Evolutionary conservation across 2,329 filamentous ascomycete species (phyloP).

Genomic region (Lecanicillium sp.): DNA sequence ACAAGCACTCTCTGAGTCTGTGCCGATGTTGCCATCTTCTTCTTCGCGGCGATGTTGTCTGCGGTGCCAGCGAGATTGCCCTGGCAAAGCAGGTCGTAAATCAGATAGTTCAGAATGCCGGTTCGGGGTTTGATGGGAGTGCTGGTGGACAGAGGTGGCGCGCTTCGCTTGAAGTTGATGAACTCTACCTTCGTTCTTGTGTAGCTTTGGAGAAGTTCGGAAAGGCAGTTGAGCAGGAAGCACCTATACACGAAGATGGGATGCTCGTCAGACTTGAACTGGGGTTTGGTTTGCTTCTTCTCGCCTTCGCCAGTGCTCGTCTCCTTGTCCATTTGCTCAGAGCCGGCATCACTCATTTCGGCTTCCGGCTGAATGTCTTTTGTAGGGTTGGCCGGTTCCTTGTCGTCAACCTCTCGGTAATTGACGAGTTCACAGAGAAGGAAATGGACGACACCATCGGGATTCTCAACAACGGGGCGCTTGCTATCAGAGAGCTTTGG

Average conservation of each 20-base stretch:
- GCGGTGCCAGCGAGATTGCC: conserved; percentile 59
- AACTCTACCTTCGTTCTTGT: conserved; percentile 96
- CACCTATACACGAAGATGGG: conserved; percentile 95
- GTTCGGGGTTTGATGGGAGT: conserved; percentile 94
- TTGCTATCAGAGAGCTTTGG: conserved; percentile 67
- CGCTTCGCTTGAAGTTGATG: conserved; percentile 95
- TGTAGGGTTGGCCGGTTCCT: conserved; percentile 46
- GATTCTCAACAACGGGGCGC: conserved; percentile 79
- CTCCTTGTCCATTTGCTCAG: conserved; percentile 26
- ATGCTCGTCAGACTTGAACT: conserved; percentile 88
- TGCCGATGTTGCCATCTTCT: conserved; percentile 75
- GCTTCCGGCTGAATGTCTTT: conserved; percentile 38
- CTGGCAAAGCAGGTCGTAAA: conserved; percentile 66
- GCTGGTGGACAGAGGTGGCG: conserved; percentile 71
- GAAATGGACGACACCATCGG: conserved; percentile 93
- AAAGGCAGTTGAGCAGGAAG: conserved; percentile 86
- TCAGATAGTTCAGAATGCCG: conserved; percentile 86
- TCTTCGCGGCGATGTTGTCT: conserved; percentile 73
- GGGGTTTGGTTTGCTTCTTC: conserved; percentile 62
- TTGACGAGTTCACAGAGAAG: conserved; percentile 86
- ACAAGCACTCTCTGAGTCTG: conserved; percentile 85
- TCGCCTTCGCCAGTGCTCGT: conserved; percentile 37
- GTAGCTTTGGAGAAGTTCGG: conserved; percentile 86
- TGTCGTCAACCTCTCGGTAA: conserved; percentile 89
- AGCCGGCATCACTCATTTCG: conserved; percentile 22